A percentile compares a stretch with the other conserved stretches of the same genome.
These are phyloP conservation scores for Botryotinia convoluta DNA, from an alignment of 2,329 filamentous ascomycete species.

Conservation along the genomic window DNA sequence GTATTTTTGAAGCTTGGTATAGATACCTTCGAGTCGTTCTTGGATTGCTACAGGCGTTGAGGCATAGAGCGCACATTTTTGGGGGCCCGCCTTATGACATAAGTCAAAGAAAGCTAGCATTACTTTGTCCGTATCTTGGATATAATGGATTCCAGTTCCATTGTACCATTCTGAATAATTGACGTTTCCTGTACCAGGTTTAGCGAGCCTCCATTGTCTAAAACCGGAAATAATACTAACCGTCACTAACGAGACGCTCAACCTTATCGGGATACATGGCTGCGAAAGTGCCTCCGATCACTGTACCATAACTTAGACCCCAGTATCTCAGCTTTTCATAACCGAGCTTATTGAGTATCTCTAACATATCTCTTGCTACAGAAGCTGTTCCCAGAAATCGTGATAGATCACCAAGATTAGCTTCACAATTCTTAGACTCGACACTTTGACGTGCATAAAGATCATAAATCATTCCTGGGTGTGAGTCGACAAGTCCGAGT, in stretches of 20 bases:
- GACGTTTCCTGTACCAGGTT: conserved; percentile 24
- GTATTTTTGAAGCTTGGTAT: neutral
- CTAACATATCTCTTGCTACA: conserved; percentile 39
- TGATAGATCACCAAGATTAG: conserved; percentile 5
- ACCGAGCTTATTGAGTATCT: conserved; percentile 35
- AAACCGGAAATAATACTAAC: conserved; percentile 6
- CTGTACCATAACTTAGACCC: conserved; percentile 50
- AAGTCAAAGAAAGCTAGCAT: neutral
- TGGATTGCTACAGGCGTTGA: neutral
- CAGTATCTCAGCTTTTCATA: conserved; percentile 45
- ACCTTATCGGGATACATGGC: conserved; percentile 44
- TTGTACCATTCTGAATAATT: conserved; percentile 33
- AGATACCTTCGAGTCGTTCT: neutral
- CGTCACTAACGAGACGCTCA: conserved; percentile 41
- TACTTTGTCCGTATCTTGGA: conserved; percentile 32
- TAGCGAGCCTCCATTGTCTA: conserved; percentile 40
- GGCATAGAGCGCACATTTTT: neutral
- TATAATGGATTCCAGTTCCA: conserved; percentile 44
- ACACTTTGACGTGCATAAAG: conserved; percentile 41
- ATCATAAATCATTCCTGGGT: conserved; percentile 49
- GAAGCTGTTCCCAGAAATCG: neutral
- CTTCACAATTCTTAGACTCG: neutral
- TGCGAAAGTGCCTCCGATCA: conserved; percentile 45
- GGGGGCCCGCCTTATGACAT: neutral
- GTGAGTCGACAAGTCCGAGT: conserved; percentile 45